A percentile compares a stretch with the other conserved stretches of the same genome.
These are phyloP conservation scores for Diaporthe sp. DNA, from an alignment of 2,329 filamentous ascomycete species.

Conservation along the genomic window DNA sequence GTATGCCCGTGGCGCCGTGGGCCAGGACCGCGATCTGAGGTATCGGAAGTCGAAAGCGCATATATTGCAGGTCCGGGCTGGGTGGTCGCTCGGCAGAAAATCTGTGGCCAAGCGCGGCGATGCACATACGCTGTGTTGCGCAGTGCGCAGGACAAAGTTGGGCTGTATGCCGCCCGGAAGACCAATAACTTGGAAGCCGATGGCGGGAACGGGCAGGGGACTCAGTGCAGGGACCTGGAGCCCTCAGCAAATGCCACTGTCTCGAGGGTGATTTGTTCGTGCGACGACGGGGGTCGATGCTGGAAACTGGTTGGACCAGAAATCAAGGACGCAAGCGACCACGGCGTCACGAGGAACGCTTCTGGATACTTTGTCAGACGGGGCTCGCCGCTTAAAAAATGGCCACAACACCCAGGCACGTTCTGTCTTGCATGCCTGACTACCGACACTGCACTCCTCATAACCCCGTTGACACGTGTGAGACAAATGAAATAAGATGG, in stretches of 20 bases:
- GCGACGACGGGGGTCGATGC: conserved; percentile 11
- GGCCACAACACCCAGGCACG: background rate
- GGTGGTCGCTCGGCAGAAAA: conserved; percentile 46
- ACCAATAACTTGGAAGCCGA: conserved; percentile 34
- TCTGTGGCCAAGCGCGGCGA: conserved; percentile 45
- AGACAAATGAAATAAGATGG: conserved; percentile 38
- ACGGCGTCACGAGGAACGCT: conserved; percentile 34
- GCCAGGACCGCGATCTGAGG: background rate
- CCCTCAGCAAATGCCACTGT: conserved; percentile 22
- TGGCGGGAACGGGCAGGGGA: conserved; percentile 34
- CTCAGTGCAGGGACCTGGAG: conserved; percentile 14
- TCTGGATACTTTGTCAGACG: conserved; percentile 21
- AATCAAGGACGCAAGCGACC: conserved; percentile 31
- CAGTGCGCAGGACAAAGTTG: conserved; percentile 31
- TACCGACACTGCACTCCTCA: conserved; percentile 1
- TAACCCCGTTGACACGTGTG: conserved; percentile 28
- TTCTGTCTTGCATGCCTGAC: conserved; percentile 23
- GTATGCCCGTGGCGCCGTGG: conserved; percentile 22
- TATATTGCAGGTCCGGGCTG: conserved; percentile 19
- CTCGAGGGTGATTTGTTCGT: conserved; percentile 39
- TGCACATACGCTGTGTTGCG: conserved; percentile 41
- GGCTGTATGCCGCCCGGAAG: background rate
- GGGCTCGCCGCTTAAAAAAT: background rate
- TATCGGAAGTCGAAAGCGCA: conserved; percentile 23
- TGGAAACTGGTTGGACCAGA: conserved; percentile 32